Conservation (phyloP, 2,329 filamentous ascomycete species). For the Seiridium cupressi region DNA sequence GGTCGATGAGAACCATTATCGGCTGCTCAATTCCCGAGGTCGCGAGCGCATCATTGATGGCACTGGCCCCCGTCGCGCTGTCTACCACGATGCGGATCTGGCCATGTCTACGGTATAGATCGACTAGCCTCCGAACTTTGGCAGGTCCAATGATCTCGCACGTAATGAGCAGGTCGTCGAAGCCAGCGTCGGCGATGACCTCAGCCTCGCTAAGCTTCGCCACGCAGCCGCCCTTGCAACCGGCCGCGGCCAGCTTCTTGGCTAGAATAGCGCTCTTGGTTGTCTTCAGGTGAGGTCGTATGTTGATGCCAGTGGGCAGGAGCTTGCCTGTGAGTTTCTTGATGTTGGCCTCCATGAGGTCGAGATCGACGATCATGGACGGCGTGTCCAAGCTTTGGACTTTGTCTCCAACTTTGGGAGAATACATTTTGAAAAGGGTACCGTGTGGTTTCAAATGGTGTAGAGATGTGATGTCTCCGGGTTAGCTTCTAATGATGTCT, state of each 20-base stretch:
- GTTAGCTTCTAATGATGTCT: too few species aligned
- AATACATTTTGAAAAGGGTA: constrained; percentile 26
- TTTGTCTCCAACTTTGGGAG: constrained; percentile 38
- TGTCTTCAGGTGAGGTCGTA: constrained; percentile 53
- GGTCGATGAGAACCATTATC: constrained; percentile 42
- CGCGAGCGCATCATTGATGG: constrained; percentile 41
- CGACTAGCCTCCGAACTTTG: constrained; percentile 45
- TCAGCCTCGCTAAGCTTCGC: constrained; percentile 49
- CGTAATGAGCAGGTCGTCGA: constrained; percentile 49
- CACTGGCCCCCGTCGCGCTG: constrained; percentile 39
- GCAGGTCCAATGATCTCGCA: constrained; percentile 45
- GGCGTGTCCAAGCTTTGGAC: constrained; percentile 49
- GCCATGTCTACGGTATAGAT: constrained; percentile 36
- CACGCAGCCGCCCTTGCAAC: constrained; percentile 49
- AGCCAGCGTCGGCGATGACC: constrained; percentile 38
- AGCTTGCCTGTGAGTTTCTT: constrained; percentile 42
- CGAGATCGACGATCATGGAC: constrained; percentile 53
- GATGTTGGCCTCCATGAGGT: constrained; percentile 51
- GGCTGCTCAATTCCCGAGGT: constrained; percentile 31
- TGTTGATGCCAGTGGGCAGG: constrained; percentile 40
- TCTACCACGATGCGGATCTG: constrained; percentile 46
- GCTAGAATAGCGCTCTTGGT: constrained; percentile 48
- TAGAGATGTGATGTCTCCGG: too few species aligned
- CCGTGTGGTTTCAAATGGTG: too few species aligned
- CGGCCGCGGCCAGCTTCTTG: constrained; percentile 38